These are phyloP conservation scores for Aspergillus phoenicis DNA, from an alignment of 2,329 filamentous ascomycete species.

Conservation along the genomic window DNA sequence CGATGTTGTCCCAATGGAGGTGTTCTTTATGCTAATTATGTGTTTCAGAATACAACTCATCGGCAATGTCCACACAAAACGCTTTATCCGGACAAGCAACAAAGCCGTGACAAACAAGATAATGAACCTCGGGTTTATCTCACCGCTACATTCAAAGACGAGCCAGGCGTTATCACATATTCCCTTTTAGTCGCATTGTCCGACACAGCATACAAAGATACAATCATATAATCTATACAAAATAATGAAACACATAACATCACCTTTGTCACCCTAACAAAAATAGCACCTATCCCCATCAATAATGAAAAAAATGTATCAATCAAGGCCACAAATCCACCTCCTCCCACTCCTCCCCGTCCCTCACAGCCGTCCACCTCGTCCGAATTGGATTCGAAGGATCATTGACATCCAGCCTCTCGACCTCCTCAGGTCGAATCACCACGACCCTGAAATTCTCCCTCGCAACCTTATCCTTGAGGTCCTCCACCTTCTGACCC, in stretches of 20 bases:
- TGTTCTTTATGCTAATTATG: neutral
- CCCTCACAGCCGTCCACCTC: constrained; percentile 63
- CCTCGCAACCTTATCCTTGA: constrained; percentile 70
- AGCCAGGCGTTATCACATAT: no score
- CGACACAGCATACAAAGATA: no score
- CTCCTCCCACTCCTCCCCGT: constrained; percentile 62
- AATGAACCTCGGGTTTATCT: no score
- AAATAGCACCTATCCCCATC: neutral
- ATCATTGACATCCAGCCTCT: constrained; percentile 71
- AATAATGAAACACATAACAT: no score
- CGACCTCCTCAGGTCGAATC: constrained; percentile 78
- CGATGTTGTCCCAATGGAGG: no score
- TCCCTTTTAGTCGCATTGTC: no score
- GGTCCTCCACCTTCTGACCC: constrained; percentile 67
- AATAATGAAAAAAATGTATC: no score
- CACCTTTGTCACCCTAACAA: no score
- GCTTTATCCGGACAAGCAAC: neutral
- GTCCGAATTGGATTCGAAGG: constrained; percentile 65
- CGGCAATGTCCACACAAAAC: neutral
- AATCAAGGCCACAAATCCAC: constrained; percentile 67
- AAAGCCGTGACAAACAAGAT: neutral
- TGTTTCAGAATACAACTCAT: neutral
- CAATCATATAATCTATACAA: no score
- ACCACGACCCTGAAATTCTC: constrained; percentile 83
- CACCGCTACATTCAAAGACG: no score